Base-by-base conservation (phyloP, 2,329 filamentous ascomycete genomes). In the Zelopaecilomyces penicillatus region DNA sequence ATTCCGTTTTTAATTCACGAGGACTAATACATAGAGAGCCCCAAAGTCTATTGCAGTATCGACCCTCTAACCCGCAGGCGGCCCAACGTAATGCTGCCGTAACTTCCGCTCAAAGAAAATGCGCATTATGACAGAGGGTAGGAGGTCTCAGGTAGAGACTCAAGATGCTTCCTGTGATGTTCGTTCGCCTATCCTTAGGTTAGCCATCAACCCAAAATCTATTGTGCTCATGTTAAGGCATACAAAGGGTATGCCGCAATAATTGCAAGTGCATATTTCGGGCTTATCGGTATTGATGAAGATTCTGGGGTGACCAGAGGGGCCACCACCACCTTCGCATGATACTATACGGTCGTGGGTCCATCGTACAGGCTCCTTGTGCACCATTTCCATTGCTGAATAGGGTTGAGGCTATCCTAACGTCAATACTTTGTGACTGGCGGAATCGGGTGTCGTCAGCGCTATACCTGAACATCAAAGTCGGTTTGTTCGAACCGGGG, bases 281-380 rank as follows among this genome's bases (percentile, higher is more conserved):
- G 93, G 87, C 76, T 96, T 97, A 70, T 98, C 93, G 54, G 86
- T 83, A 70, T 98, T 98, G 78, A 98, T 98, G 66, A 89, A 98
- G 69, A 98, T 85, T 60, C 80, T 80, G 41, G 93, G 93, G 66
- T 98, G 93, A 37, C 93, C 93, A 44, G 87, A 72, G 30, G 90
- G 84, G 38, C 91, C 93, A 54, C 90, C 90, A 47, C 91, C 93
- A 47, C 93, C 93, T 59, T 97, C 90, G 64, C 93, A 98, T 37
- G 82, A 82, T 42, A 94, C 91, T 40, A 86, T 68, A 50, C 82
- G 79, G 52, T 87, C 78, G 63, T 95, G 83, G 48, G 83, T 87
- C 91, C 93, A 98, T 65, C 80, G 78, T 32, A 98, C 93, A 19
- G 90, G 91, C 68, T 96, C 85, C 73, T 90, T 83, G 76, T 98